Percentiles rank a stretch among this genome's conserved stretches.
These are phyloP conservation scores for Sisymbrium irio DNA, from an alignment of 345 rosid species.

Conservation along the genomic window DNA sequence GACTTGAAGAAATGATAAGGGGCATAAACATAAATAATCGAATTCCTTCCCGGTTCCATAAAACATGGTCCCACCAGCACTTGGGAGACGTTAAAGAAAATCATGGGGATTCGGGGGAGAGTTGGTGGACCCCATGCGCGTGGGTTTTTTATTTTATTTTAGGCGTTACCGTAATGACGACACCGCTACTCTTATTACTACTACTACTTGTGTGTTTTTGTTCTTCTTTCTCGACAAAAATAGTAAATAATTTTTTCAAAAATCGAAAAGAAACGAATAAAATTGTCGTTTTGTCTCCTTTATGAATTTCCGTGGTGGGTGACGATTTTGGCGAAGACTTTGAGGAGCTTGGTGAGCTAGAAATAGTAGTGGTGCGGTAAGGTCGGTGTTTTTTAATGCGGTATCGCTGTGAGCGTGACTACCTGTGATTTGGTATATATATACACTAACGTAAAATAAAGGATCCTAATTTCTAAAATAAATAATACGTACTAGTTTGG, in stretches of 20 bases:
- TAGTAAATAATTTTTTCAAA: neutral
- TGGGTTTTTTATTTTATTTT: neutral
- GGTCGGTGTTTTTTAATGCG: slow-evolving; percentile 8
- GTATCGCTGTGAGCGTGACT: slow-evolving; percentile 6
- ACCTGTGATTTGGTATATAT: neutral
- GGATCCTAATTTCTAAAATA: too few relatives aligned
- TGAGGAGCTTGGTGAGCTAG: slow-evolving; percentile 21
- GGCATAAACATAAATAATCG: neutral
- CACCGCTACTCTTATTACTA: neutral
- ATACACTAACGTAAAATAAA: neutral
- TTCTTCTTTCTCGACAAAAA: neutral
- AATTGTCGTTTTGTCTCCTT: slow-evolving; percentile 19
- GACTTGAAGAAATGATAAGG: neutral
- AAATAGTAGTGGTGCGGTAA: slow-evolving; percentile 16
- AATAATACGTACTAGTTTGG: neutral
- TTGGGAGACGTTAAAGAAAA: slow-evolving; percentile 27
- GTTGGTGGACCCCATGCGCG: slow-evolving; percentile 19
- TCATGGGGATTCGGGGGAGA: slow-evolving; percentile 27
- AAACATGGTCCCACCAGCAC: slow-evolving; percentile 29
- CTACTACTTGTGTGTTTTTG: neutral
- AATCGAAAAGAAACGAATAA: neutral
- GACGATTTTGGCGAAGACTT: slow-evolving; percentile 30
- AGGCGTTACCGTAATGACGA: slow-evolving; percentile 28
- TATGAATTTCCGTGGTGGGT: slow-evolving; percentile 27
- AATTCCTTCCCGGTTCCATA: neutral